Evolutionary conservation across 176 grass and related monocot species (phyloP), one percentile per base, ranked within the genome.

Genomic region (Oryza coarctata): DNA sequence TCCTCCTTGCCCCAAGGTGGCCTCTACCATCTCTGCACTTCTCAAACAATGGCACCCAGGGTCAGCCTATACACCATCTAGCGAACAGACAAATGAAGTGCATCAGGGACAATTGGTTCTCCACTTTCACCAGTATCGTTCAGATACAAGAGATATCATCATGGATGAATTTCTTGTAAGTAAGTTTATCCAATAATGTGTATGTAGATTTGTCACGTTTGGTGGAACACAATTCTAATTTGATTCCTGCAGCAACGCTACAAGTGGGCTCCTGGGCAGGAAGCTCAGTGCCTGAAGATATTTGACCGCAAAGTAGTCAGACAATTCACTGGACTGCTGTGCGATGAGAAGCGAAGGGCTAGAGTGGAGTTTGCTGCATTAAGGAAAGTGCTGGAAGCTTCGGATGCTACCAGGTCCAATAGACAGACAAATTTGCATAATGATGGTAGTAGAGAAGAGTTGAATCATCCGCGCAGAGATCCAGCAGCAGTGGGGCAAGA

Each of bases 21-120:
- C 79, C 23, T 87, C 73, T 60, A 87, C 85, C 78, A 87, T 87
- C 39, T 70, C 79, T 77, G 67, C 43, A 30, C 85, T 82, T 87
- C 71, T 87, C 50, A 87, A 82, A 38, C 71, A 77, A 31, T 76
- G 85, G 85, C 79, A 87, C 65, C 85, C 85, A 76, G 85, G 85
- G n/a, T n/a, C n/a, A n/a, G n/a, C n/a, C n/a, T n/a, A n/a, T n/a
- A n/a, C n/a, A n/a, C n/a, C n/a, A n/a, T n/a, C n/a, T n/a, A n/a
- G n/a, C n/a, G n/a, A 76, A 55, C 64, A 63, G 12, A 29, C 50
- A 45, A 68, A 43, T 45, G 85, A 87, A 82, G 36, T 68, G 11
- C 29, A 33, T 23, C 63, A 68, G 29, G 38, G 57, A 49, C 63
- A 87, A 75, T 28, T 75, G 71, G 68, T 87, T 87, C 85, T 82